These are phyloP conservation scores for Yarrowia keelungensis DNA, from an alignment of 805 yeast genomes.

Conservation along the genomic window DNA sequence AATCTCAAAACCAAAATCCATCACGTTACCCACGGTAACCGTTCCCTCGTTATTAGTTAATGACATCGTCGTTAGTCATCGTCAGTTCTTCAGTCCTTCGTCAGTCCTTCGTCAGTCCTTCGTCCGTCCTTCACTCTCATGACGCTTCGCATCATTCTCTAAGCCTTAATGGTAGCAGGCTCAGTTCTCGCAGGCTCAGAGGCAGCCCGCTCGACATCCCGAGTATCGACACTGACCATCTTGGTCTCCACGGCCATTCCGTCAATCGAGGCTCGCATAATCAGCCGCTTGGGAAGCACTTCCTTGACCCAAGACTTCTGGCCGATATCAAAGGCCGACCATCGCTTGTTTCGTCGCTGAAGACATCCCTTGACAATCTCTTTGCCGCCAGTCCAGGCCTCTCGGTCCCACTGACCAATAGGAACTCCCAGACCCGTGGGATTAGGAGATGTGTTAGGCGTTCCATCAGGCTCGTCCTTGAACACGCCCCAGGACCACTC, in stretches of 20 bases:
- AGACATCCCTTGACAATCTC: constrained; percentile 59
- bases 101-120: too few species aligned
- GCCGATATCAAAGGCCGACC: constrained; percentile 46
- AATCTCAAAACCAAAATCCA: background rate
- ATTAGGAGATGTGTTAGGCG: constrained; percentile 27
- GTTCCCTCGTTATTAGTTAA: too few species aligned
- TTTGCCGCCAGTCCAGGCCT: constrained; percentile 58
- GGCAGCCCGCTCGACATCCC: constrained; percentile 23
- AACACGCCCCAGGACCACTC: constrained; percentile 86
- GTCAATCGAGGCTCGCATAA: constrained; percentile 7
- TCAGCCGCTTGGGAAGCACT: constrained; percentile 36
- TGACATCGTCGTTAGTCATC: too few species aligned
- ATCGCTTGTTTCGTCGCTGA: constrained; percentile 58
- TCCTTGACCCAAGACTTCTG: constrained; percentile 42
- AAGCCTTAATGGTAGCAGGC: constrained; percentile 19
- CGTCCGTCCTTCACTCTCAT: too few species aligned
- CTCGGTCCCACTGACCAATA: constrained; percentile 41
- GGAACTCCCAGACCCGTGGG: constrained; percentile 39
- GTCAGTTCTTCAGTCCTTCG: too few species aligned
- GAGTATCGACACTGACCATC: constrained; percentile 17
- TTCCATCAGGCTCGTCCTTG: constrained; percentile 44
- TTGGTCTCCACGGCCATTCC: constrained; percentile 9
- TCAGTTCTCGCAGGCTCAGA: constrained; percentile 13
- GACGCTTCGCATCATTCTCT: too few species aligned
- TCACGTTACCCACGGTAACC: too few species aligned